These are phyloP conservation scores for Cryomyces minteri DNA, from an alignment of 495 filamentous ascomycete genomes.

Conservation along the genomic window DNA sequence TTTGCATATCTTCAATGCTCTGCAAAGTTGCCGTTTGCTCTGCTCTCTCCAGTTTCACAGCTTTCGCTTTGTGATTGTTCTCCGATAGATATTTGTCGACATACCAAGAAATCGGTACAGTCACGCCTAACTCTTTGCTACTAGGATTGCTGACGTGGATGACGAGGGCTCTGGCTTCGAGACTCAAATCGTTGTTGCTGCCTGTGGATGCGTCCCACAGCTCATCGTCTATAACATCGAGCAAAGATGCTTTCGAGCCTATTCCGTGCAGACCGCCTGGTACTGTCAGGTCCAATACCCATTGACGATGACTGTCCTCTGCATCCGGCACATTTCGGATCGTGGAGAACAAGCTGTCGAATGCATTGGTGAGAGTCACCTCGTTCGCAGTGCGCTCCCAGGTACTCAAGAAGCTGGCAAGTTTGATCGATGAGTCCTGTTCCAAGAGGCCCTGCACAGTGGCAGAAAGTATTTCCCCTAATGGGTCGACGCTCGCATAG, in stretches of 20 bases:
- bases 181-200: not conserved
- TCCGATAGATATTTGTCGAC: conserved; percentile 10
- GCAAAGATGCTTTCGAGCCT: not conserved
- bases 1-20: conserved; percentile 5
- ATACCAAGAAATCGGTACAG: not conserved
- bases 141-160: not conserved
- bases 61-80: not conserved
- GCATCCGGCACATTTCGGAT: not conserved
- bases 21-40: not conserved
- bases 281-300: not conserved
- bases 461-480: conserved; percentile 1
- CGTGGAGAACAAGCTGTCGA: not conserved
- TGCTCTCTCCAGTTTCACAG: conserved; percentile 1
- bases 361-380: not conserved
- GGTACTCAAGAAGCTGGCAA: not conserved
- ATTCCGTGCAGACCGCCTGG: not conserved
- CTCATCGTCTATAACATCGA: not conserved
- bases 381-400: not conserved
- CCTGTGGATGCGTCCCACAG: not conserved
- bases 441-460: not conserved
- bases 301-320: not conserved
- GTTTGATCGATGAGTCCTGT: not conserved
- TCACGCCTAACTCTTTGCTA: not conserved
- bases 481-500: conserved; percentile 6
- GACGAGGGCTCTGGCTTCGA: not conserved